Base-by-base conservation (phyloP, 2,329 filamentous ascomycete species). In the Venturia carpophila region DNA sequence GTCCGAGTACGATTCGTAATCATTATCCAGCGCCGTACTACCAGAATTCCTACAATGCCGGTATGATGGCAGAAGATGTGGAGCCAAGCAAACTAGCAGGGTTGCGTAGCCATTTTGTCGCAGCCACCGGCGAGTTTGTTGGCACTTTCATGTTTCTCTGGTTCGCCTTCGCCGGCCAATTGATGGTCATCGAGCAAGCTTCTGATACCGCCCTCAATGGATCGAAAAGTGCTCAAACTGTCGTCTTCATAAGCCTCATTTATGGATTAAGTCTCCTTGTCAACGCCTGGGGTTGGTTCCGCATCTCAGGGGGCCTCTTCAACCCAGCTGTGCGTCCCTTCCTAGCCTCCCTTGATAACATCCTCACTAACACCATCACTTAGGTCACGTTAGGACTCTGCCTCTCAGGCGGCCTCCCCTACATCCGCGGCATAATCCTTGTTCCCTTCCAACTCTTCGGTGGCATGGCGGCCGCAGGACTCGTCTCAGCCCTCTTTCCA, bases 141-240 rank as follows among this genome's bases (percentile, higher is more conserved):
- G 78, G 78, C 56, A 79, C 77, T 0, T 78, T 79, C 68, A 74
- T 80, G 68, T 80, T 75, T 69, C 71, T 80, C 30, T 77, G 76
- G 70, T 75, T 77, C 68, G 73, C 72, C 55, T 75, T 78, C 65
- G 68, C 70, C 11, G 75, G 70, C 21, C 73, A 74, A 56, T 73
- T 76, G 65, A 76, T 75, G 70, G 78, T 78, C 66, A 70, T n/a
- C 70, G n/a, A 61, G 7, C 42, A 47, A 52, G 61, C 61, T 21
- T 42, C 41, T 17, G 73, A 21, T 9, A 11, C n/a, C 7, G 30
- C 42, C 17, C 11, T 24, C 13, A 15, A 47, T 11, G 27, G 27
- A 39, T 47, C 37, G n/a, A 58, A 30, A 17, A 42, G 42, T 19
- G 70, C 70, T 7, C 60, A 70, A n/a, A 68, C 66, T 13, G 68